Evolutionary conservation across 768 basidiomycete genomes (phyloP).

Genomic region (Hypsizygus marmoreus): DNA sequence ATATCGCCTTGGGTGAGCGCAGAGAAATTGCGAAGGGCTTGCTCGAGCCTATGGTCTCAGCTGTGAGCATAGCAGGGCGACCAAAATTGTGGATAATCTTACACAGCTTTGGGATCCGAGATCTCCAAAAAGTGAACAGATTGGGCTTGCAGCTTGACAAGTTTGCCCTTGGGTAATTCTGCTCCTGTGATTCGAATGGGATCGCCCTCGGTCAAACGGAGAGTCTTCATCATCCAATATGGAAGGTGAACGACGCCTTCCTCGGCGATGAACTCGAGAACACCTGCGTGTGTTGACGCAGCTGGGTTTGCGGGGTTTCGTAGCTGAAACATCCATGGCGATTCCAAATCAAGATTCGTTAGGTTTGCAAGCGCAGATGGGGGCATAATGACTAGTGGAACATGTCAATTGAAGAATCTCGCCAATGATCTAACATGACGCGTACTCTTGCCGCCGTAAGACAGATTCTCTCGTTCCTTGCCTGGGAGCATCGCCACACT

Average conservation of each 20-base stretch:
- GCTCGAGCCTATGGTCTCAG: conserved; percentile 70
- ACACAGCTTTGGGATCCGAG: conserved; percentile 98
- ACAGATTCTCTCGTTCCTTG: conserved; percentile 83
- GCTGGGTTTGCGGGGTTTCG: conserved; percentile 86
- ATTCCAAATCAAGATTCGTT: conserved; percentile 83
- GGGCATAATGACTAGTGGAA: conserved; percentile 87
- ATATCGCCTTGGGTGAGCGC: conserved; percentile 94
- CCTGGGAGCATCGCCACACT: conserved; percentile 93
- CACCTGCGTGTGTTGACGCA: conserved; percentile 92
- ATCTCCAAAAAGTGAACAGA: conserved; percentile 94
- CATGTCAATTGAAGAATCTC: conserved; percentile 9
- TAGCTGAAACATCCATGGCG: conserved; percentile 96
- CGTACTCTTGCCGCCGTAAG: conserved; percentile 95
- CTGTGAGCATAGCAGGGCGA: conserved; percentile 3
- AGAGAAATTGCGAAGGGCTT: conserved; percentile 91
- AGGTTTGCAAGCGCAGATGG: conserved; percentile 90
- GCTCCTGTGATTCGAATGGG: conserved; percentile 90
- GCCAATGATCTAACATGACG: conserved; percentile 18
- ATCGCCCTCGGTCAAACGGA: conserved; percentile 92
- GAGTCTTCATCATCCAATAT: conserved; percentile 99
- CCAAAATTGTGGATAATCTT: conserved; percentile 29
- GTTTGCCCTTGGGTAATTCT: conserved; percentile 87
- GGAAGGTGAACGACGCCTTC: conserved; percentile 95
- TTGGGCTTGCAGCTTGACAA: conserved; percentile 97
- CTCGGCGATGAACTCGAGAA: conserved; percentile 97